Conservation (phyloP, 2,329 filamentous ascomycete genomes). For the Pezizomycotina sp. region DNA sequence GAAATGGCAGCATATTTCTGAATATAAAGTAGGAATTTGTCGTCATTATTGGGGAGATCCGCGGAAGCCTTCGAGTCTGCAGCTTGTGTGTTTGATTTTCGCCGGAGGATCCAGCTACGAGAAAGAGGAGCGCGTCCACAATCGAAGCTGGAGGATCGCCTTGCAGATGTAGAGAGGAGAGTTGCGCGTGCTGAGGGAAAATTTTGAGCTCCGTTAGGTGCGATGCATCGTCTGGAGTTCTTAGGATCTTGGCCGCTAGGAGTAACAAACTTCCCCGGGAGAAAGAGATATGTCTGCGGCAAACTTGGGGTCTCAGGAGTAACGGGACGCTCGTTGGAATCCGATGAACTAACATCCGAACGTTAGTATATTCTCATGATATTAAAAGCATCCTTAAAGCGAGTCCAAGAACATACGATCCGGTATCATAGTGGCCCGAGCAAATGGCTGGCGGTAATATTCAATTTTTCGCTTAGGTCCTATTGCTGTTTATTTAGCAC, state of each 20-base stretch:
- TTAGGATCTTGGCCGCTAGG: conserved; percentile 21
- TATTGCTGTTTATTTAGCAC: too few species aligned
- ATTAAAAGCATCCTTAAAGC: neutral
- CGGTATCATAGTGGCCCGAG: too few species aligned
- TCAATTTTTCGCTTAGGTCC: too few species aligned
- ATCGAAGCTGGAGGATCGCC: conserved; percentile 21
- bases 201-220: conserved; percentile 14
- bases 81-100: conserved; percentile 19
- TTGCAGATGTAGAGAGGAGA: conserved; percentile 22
- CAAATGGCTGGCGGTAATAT: too few species aligned
- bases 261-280: conserved; percentile 24
- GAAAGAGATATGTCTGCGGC: conserved; percentile 26
- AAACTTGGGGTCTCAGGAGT: conserved; percentile 21
- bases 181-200: conserved; percentile 24
- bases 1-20: conserved; percentile 25
- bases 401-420: too few species aligned
- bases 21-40: conserved; percentile 24
- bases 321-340: too few species aligned
- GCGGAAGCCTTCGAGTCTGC: conserved; percentile 17
- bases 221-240: conserved; percentile 10
- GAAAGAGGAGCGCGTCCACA: conserved; percentile 24
- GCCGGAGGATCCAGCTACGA: conserved; percentile 22
- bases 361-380: conserved; percentile 5
- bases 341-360: conserved; percentile 7
- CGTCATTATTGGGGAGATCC: conserved; percentile 10